Conservation (phyloP, 192 early-diverging fungal genomes). For the Endogone sp. region DNA sequence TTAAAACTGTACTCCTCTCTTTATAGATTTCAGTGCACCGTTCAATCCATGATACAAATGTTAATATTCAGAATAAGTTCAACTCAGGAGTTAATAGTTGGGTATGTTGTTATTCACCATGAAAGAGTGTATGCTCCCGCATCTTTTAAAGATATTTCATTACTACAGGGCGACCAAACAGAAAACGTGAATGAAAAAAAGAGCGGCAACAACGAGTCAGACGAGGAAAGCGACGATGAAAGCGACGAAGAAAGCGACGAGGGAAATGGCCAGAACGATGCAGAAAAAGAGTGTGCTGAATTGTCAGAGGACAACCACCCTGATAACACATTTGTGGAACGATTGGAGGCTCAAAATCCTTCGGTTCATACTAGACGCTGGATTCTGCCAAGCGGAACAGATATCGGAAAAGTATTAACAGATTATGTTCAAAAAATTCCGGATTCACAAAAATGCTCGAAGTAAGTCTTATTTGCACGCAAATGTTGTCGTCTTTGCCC, state of each 20-base stretch:
- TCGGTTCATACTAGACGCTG: not conserved
- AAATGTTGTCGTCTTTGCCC: not conserved
- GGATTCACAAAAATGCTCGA: slow-evolving; percentile 24
- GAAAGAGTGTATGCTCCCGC: not conserved
- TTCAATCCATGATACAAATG: not conserved
- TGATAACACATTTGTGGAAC: not conserved
- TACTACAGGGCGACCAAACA: not conserved
- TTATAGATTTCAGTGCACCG: not conserved
- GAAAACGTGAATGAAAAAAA: not conserved
- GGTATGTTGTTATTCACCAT: not conserved
- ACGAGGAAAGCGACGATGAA: not conserved
- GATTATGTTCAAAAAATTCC: slow-evolving; percentile 19
- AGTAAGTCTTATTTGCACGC: slow-evolving; percentile 14
- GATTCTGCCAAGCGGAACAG: slow-evolving; percentile 5
- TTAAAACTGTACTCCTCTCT: not conserved
- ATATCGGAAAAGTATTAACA: slow-evolving; percentile 7
- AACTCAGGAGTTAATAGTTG: not conserved
- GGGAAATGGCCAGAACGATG: not conserved
- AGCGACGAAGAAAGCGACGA: not conserved
- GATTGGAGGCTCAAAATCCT: not conserved
- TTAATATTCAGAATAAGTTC: not conserved
- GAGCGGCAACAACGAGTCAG: not conserved
- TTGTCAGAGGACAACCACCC: not conserved
- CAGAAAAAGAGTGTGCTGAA: not conserved
- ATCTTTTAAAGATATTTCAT: not conserved